These are phyloP conservation scores for Solanum tacnaense DNA, from an alignment of 257 asterid species.

Conservation along the genomic window DNA sequence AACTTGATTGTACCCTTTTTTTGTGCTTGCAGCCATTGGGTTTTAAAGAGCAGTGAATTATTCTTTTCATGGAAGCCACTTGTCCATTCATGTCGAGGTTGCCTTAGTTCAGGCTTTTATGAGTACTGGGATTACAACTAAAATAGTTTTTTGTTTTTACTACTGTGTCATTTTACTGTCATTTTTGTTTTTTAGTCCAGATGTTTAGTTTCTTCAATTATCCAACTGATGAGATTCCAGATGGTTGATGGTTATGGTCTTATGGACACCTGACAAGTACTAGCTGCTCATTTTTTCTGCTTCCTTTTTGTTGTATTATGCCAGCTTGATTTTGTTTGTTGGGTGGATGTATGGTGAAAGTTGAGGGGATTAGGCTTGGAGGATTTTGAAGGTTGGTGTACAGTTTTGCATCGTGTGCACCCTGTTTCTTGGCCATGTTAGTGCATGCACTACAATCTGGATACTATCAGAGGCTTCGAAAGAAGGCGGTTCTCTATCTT, in stretches of 20 bases:
- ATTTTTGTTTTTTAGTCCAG: neutral
- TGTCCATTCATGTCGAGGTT: neutral
- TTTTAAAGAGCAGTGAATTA: neutral
- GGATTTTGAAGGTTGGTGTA: neutral
- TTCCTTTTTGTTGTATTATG: neutral
- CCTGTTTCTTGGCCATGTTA: neutral
- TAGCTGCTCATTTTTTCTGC: neutral
- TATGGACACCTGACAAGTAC: neutral
- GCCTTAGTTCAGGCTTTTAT: neutral
- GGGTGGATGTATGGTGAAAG: neutral
- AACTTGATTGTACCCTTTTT: neutral
- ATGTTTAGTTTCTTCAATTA: neutral
- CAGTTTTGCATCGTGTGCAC: neutral
- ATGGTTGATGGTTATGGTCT: neutral
- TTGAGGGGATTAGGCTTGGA: neutral
- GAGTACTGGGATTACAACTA: neutral
- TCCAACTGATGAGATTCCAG: neutral
- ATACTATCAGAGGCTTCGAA: neutral
- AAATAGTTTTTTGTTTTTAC: neutral
- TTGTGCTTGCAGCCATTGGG: neutral
- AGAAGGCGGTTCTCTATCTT: neutral
- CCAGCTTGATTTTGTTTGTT: neutral
- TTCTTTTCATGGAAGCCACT: neutral
- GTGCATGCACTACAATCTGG: neutral
- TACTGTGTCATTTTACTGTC: neutral